Base-by-base conservation (phyloP, 2,329 filamentous ascomycete genomes). In the Ophiostoma sp. region DNA sequence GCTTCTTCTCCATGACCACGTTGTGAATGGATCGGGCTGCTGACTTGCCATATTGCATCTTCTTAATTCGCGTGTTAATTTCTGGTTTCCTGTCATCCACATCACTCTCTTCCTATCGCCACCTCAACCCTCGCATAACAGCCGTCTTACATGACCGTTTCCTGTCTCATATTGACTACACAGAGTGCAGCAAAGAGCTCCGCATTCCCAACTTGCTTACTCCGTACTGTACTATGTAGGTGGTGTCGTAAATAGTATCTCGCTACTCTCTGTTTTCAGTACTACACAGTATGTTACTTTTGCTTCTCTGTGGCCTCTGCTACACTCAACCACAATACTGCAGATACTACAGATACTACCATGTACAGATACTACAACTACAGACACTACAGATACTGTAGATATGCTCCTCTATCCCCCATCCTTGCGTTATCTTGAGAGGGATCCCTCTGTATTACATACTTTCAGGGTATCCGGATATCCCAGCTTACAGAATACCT, bases 141-240 rank as follows among this genome's bases (percentile, higher is more conserved):
- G 31, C 20, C 39, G 68, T 66, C 68, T 69, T 65, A 64, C 60
- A 54, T 35, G 33, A 11, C 68, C 60, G 68, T 69, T 69, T 66
- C 41, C 62, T 69, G 68, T 69, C 68, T 69, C 62, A 69, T 57
- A 27, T 57, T 2, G 23, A 57, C n/a, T n/a, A 57, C 52, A n/a
- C 23, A 57, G 33, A 64, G 33, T 64, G 31, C 31, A n/a, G 60
- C 31, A 35, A 20, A 33, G 31, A 62, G 57, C 57, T 62, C 31
- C 31, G 52, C 23, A 57, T 27, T 57, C n/a, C n/a, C 2, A 13
- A 7, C 17, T 57, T 57, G 23, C 5, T 27, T 3, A 4, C 44
- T 15, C 20, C n/a, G 44, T 20, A n/a, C 20, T 48, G 17, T 48
- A 20, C 20, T 17, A 20, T n/a, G 20, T 48, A 8, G 17, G 20